Evolutionary conservation across 179 eudicot species (phyloP).

Genomic region (Amaranthus tricolor): DNA sequence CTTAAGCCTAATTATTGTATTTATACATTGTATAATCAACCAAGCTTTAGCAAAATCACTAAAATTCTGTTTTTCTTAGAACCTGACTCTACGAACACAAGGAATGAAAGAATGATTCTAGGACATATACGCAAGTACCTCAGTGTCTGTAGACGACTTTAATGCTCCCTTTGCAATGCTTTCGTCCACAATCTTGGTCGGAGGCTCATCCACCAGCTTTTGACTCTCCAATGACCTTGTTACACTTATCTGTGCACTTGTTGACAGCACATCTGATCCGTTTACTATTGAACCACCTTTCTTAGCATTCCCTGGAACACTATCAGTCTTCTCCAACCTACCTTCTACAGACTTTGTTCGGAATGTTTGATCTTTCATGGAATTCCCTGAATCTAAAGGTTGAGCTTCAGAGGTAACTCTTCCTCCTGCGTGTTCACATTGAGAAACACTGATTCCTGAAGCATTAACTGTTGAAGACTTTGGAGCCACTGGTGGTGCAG

Average conservation of each 20-base stretch:
- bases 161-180: slow-evolving; percentile 39
- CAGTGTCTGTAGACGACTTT: slow-evolving; percentile 52
- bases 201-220: slow-evolving; percentile 53
- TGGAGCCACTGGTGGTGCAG: slow-evolving; percentile 54
- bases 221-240: slow-evolving; percentile 51
- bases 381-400: slow-evolving; percentile 50
- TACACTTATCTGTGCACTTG: slow-evolving; percentile 32
- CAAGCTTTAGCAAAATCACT: background rate
- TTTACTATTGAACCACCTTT: slow-evolving; percentile 45
- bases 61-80: background rate
- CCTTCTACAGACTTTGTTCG: slow-evolving; percentile 58
- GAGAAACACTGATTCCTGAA: slow-evolving; percentile 36
- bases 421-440: slow-evolving; percentile 49
- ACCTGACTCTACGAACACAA: background rate
- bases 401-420: slow-evolving; percentile 52
- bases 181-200: slow-evolving; percentile 49
- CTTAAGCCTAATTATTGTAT: too few species aligned
- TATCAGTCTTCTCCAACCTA: slow-evolving; percentile 50
- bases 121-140: slow-evolving; percentile 45
- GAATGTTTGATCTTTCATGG: slow-evolving; percentile 46
- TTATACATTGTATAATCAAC: background rate
- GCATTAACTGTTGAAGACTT: slow-evolving; percentile 53
- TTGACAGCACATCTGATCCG: slow-evolving; percentile 48
- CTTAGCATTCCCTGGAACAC: slow-evolving; percentile 40
- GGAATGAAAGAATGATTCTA: background rate